Evolutionary conservation across 441 rosid genomes (phyloP), one percentile per base, ranked within the genome.

Genomic region (Populus trichocarpa): DNA sequence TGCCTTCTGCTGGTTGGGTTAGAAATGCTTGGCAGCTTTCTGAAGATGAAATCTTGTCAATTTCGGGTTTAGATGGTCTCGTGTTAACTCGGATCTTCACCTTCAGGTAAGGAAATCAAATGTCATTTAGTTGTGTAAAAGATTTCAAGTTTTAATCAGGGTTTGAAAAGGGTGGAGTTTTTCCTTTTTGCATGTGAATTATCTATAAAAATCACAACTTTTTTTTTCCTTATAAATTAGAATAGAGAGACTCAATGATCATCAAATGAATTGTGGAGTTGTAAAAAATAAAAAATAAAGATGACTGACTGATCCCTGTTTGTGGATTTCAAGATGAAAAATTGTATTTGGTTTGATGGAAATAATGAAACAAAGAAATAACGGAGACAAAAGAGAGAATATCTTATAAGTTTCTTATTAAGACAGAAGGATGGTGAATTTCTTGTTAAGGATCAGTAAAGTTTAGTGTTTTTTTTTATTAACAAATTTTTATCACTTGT

Each of bases 1-100:
- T 95, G 71, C 98, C 99, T 57, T 90, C 98, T 16, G 88, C 95
- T 68, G 93, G 96, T 78, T 95, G 99, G 99, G 90, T 90, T 42
- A 85, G 78, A 82, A 82, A 86, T 80, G 98, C 97, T 3, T 90
- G 91, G 90, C 80, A 83, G 53, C 89, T 86, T 46, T 80, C 99
- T 57, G 89, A 95, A 36, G 97, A 92, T 4, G 86, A 95, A 16
- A 81, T 95, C 70, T 76, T 93, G 72, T 84, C 92, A 0, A 77
- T 69, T 40, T 83, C 90, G 32, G 95, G 97, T 76, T 85, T 93
- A 77, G 98, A 93, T 82, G 93, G 92, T 78, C 86, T 93, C 22
- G 97, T 95, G 67, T 85, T 93, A 67, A 83, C 79, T 81, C 93
- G 96, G 67, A 85, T 92, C 36, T 86, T 94, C 61, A 77, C 80